Evolutionary conservation across 2,329 filamentous ascomycete species (phyloP), one percentile per base, ranked within the genome.

Genomic region (Metarhizium sp.): DNA sequence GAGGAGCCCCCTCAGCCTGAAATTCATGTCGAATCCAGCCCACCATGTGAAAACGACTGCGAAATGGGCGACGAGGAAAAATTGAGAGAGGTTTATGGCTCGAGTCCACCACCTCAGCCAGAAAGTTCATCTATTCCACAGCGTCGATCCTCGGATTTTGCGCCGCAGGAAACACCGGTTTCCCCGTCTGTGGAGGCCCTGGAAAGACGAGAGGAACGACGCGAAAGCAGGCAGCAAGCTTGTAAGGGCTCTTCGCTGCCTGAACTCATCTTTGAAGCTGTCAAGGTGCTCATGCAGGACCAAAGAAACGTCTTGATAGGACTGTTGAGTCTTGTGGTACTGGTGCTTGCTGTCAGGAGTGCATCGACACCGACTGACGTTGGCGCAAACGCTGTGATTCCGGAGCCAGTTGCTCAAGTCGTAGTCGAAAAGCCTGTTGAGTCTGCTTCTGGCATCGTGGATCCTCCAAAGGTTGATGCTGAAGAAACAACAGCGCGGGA

Each of bases 261-360:
- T 0, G 77, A 82, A 57, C 69, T 85, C 8, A 62, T 85, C 0
- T 61, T 80, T 8, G 78, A 81, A 59, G 79, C 81, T 0, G 69
- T 73, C 52, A 73, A 75, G 36, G 77, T 85, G 7, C 66, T 80
- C 18, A 62, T 85, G 61, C 74, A 77, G 50, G 82, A 86, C 60
- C 74, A 74, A 56, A 84, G 79, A 69, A 86, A 85, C 55, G 64
- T 85, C 10, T 69, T 75, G n/a, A 85, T 86, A 30, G 70, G 73
- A 5, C 62, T 80, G 0, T 69, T 86, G 52, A 76, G 78, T 54
- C 56, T 79, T 2, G 64, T 85, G n/a, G 74, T 83, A 2, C 60
- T 83, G 14, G 55, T 81, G 32, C 69, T 85, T 10, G 77, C 79
- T 1, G 52, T 78, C 13, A 60, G 69, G 51, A 57, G 69, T 57